Conservation (phyloP, 768 basidiomycete species). For the Stropharia rugosoannulata region DNA sequence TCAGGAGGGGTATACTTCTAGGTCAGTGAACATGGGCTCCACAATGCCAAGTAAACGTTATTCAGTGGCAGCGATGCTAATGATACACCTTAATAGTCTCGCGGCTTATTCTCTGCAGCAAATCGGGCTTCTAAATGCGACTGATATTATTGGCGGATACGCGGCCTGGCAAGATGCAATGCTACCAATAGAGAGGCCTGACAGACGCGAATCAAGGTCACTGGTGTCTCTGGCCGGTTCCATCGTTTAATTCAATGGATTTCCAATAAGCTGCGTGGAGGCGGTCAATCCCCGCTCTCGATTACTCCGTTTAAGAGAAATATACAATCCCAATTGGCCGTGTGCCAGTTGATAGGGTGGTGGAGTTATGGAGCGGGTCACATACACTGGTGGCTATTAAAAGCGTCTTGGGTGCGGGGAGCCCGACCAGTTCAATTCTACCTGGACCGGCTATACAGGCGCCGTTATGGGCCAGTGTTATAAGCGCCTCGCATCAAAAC, state of each 20-base stretch:
- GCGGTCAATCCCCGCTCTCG: slow-evolving; percentile 6
- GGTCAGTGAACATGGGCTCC: slow-evolving; percentile 21
- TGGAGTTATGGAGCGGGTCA: neutral
- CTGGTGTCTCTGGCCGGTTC: slow-evolving; percentile 25
- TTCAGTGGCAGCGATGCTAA: neutral
- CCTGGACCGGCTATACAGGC: no score
- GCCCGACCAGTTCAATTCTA: no score
- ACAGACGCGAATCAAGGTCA: slow-evolving; percentile 20
- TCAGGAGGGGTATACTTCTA: slow-evolving; percentile 69
- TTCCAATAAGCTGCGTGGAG: no score
- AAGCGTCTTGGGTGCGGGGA: no score
- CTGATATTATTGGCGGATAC: slow-evolving; percentile 76
- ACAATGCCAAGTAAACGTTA: neutral
- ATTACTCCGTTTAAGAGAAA: neutral
- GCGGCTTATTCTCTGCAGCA: slow-evolving; percentile 71
- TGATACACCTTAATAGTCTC: slow-evolving; percentile 37
- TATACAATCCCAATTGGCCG: neutral
- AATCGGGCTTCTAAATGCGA: slow-evolving; percentile 70
- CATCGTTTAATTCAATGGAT: slow-evolving; percentile 16
- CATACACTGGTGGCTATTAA: no score
- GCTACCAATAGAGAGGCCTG: slow-evolving; percentile 44
- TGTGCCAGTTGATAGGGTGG: neutral
- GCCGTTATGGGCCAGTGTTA: no score
- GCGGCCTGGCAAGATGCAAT: slow-evolving; percentile 70
- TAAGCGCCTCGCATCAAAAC: no score